Percentiles rank a stretch among this genome's conserved stretches.
Conservation (phyloP, 352 stramenopile species). For the Pythium grandisporangium region DNA sequence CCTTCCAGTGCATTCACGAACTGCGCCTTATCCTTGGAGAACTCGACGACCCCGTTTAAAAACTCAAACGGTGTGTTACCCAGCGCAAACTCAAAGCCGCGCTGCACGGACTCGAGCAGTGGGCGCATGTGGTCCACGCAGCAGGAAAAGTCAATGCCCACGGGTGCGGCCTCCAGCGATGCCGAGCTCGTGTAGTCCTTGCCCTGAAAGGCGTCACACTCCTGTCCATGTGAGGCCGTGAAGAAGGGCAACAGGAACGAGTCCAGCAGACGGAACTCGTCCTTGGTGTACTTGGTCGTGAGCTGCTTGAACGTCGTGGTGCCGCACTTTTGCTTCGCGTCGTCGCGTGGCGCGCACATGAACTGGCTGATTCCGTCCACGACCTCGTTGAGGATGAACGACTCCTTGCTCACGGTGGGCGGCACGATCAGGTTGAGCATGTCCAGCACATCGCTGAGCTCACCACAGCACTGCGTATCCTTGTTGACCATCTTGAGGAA, state of each 20-base stretch:
- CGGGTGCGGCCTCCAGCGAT: slow-evolving; percentile 12
- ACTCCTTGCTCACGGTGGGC: slow-evolving; percentile 17
- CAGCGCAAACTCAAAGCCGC: slow-evolving; percentile 21
- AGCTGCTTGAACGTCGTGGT: slow-evolving; percentile 24
- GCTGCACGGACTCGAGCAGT: slow-evolving; percentile 25
- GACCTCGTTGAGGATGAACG: slow-evolving; percentile 28
- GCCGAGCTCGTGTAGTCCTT: slow-evolving; percentile 23
- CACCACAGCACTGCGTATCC: slow-evolving; percentile 28
- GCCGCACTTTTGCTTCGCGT: slow-evolving; percentile 16
- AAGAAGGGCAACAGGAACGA: slow-evolving; percentile 32
- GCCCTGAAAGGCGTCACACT: slow-evolving; percentile 22
- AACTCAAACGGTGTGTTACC: slow-evolving; percentile 21
- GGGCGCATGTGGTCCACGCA: slow-evolving; percentile 28
- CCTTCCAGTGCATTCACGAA: slow-evolving; percentile 24
- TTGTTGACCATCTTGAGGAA: slow-evolving; percentile 22
- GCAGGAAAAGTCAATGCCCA: slow-evolving; percentile 26
- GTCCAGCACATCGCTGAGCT: slow-evolving; percentile 32
- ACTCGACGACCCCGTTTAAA: slow-evolving; percentile 31
- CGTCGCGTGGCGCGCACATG: slow-evolving; percentile 21
- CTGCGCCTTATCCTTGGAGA: slow-evolving; percentile 9
- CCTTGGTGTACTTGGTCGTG: slow-evolving; percentile 20
- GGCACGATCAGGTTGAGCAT: slow-evolving; percentile 27
- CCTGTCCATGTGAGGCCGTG: slow-evolving; percentile 16
- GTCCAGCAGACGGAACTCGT: slow-evolving; percentile 23
- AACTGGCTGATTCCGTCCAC: slow-evolving; percentile 30